Base-by-base conservation (phyloP, 805 yeast species). In the Starmera amethionina region DNA sequence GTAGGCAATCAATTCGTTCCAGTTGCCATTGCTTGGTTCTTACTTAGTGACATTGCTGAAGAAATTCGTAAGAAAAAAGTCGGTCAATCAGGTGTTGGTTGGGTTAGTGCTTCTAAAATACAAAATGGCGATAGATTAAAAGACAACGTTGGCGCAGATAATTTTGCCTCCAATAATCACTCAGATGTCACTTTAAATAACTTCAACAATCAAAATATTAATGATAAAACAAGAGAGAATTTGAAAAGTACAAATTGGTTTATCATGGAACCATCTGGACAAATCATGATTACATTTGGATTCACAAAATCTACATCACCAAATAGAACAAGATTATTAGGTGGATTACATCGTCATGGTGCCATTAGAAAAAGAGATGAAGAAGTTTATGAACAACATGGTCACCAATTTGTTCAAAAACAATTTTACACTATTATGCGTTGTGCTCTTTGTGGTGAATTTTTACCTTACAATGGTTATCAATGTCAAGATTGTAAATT, bases 401-500 rank as follows among this genome's bases (percentile, higher is more conserved):
- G 99, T 14, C 99, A 93, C 64, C 94, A 87, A 61, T 93, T 93
- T 64, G 94, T 86, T 34, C 96, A 86, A 59, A 90, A 86, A 52
- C 96, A 88, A 58, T 88, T 89, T 58, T 93, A 93, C 70, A 86
- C 85, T 51, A 86, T 93, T 55, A 90, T 93, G 97, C 77, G 93
- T 49, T 93, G 99, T 67, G 96, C 97, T 1, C 75, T 89, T 45
- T 93, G 99, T 72, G 96, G 96, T 5, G 97, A 93, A 45, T 93
- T 93, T 58, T 68, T 93, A 49, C 77, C 94, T 48, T 82, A 89
- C 49, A 74, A 83, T n/a, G 93, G 93, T 8, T 82, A 66, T 55
- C 94, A 84, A 60, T 84, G 94, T 64, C 88, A 82, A 57, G 93
- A 83, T 54, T 84, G 94, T 68, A 73, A 76, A 50, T 80, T 82